Base-by-base conservation (phyloP, 257 asterid species). In the Ocimum tenuiflorum region DNA sequence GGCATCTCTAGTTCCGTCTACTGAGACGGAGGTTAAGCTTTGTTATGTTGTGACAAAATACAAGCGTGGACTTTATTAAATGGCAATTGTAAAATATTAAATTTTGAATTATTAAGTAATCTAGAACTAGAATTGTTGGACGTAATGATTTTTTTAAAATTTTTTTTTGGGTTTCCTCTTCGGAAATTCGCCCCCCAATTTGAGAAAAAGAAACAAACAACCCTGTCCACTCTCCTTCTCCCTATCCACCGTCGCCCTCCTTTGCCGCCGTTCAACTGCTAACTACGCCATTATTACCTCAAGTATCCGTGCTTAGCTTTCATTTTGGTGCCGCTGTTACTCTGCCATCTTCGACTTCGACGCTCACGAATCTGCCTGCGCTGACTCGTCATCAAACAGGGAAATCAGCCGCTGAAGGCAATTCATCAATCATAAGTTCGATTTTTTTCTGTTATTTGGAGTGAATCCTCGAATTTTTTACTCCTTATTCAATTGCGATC, bases 401-500 rank as follows among this genome's bases (percentile, higher is more conserved):
- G 35, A 73, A 68, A 68, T 73, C 49, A 53, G 43, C 67, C 49
- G 33, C 48, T 35, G 50, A 51, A 56, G 78, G 78, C 14, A 60
- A 73, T 65, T 50, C 10, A 36, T 51, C 49, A 6, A 10, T 19
- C 42, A 45, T 35, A 23, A 39, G 10, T 60, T 47, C 23, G 10
- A 14, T 27, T 22, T 46, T 29, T 45, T 39, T 59, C 12, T 57
- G 4, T 52, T 20, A 7, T 55, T 14, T 73, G 39, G 19, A 45
- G 48, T 49, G 35, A 64, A 7, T 46, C 51, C 27, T 74, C 41
- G 66, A 51, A 20, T 63, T 41, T 36, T 2, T 9, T 23, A 18
- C 42, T 29, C 35, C 63, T 68, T 62, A 27, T n/a, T n/a, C 67
- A 62, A 55, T 56, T 31, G 66, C 64, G 81, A 77, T 77, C 81